Percentiles rank a stretch among this genome's conserved stretches.
Evolutionary conservation across 2,329 filamentous ascomycete genomes (phyloP).

Genomic region (Chaetomiaceae sp.): DNA sequence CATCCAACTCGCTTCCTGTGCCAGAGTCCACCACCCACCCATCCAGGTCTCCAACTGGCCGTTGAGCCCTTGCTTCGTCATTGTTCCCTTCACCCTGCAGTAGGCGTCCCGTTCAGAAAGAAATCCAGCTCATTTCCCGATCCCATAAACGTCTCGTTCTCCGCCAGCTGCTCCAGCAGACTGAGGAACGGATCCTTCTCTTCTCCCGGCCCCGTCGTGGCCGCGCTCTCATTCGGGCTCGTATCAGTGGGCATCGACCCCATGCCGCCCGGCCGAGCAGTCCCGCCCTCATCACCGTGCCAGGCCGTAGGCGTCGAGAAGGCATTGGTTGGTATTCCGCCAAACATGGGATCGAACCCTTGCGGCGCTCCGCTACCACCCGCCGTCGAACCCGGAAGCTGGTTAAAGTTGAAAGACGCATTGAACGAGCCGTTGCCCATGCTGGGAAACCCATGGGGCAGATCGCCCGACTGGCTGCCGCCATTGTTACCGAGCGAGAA

Average conservation of each 20-base stretch:
- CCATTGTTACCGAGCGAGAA: conserved; percentile 33
- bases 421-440: conserved; percentile 37
- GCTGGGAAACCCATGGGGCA: conserved; percentile 29
- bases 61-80: neutral
- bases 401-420: conserved; percentile 39
- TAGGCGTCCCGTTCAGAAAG: conserved; percentile 48
- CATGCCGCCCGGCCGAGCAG: conserved; percentile 15
- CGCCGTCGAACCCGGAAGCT: conserved; percentile 21
- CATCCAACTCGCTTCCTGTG: too few relatives aligned
- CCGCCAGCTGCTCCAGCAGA: conserved; percentile 74
- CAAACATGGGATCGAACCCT: conserved; percentile 57
- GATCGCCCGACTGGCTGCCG: conserved; percentile 15
- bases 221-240: conserved; percentile 49
- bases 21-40: too few relatives aligned
- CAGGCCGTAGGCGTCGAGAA: conserved; percentile 51
- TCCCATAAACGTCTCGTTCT: conserved; percentile 68
- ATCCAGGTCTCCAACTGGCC: neutral
- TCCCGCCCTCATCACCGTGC: conserved; percentile 37
- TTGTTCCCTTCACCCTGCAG: neutral
- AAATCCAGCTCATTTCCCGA: conserved; percentile 74
- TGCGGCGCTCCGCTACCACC: conserved; percentile 5
- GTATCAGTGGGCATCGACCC: conserved; percentile 43
- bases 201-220: conserved; percentile 43
- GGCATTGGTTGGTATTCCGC: conserved; percentile 48
- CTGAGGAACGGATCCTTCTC: conserved; percentile 81